Evolutionary conservation across 768 basidiomycete species (phyloP).

Genomic region (Naganishia randhawae): DNA sequence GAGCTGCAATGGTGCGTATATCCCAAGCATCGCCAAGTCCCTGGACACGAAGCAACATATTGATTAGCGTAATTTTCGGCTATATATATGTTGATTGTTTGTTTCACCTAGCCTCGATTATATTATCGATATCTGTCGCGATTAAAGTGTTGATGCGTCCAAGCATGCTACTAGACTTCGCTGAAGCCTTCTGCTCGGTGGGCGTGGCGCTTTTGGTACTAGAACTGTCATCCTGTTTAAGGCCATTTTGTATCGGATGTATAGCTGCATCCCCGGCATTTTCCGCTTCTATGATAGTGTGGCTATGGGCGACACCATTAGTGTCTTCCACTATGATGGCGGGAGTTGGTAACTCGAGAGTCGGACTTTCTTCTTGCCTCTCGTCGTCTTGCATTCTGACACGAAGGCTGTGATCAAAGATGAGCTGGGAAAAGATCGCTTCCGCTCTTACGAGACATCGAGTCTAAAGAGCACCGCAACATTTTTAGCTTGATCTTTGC

Average conservation of each 20-base stretch:
- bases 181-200: constrained; percentile 25
- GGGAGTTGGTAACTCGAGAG: constrained; percentile 16
- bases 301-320: neutral
- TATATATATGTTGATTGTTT: neutral
- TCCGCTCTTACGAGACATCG: constrained; percentile 57
- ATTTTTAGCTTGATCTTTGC: constrained; percentile 8
- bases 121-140: constrained; percentile 61
- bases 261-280: constrained; percentile 13
- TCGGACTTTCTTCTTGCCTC: constrained; percentile 33
- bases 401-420: constrained; percentile 80
- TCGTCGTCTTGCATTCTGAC: constrained; percentile 61
- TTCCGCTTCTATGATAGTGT: constrained; percentile 26
- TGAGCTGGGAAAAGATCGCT: constrained; percentile 60
- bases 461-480: constrained; percentile 40
- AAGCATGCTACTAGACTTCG: constrained; percentile 54
- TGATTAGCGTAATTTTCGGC: neutral
- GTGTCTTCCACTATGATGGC: constrained; percentile 16
- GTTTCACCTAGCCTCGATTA: constrained; percentile 45
- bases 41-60: neutral
- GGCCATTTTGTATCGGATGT: neutral
- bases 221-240: neutral
- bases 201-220: constrained; percentile 22
- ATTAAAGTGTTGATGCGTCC: constrained; percentile 75
- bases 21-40: constrained; percentile 49
- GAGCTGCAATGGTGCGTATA: constrained; percentile 54